Evolutionary conservation across 2,329 filamentous ascomycete species (phyloP), one percentile per base, ranked within the genome.

Genomic region (Paecilomyces niveus): DNA sequence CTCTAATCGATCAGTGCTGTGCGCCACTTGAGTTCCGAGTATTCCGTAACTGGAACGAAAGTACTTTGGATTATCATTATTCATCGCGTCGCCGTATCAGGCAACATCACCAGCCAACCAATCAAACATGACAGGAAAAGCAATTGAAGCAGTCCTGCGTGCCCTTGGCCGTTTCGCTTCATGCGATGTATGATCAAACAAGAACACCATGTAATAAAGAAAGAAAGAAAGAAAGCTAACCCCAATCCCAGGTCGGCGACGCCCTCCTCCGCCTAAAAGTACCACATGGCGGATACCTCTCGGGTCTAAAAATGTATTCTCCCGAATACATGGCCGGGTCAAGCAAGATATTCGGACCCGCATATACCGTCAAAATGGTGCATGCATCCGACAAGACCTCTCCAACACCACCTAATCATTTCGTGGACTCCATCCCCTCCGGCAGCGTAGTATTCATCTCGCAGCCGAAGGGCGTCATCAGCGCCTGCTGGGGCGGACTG

Each of bases 401-500:
- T 1, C 71, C 71, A 1, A 70, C 62, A n/a, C 69, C 68, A 4
- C 50, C 59, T 3, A 58, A 58, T n/a, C 73, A 75, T 57, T 74
- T 73, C 51, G 73, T 67, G 8, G 74, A 77, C 56, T 59, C 63
- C n/a, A 72, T 72, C 21, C 65, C 67, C 11, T 59, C 65, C 33
- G 72, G 63, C 21, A 68, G 65, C 31, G 69, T 76, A 2, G 69
- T 76, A 8, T 76, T 74, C 59, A 66, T 77, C 3, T 72, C 69
- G 0, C 72, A 74, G 56, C 74, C 74, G 0, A 67, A 67, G 54
- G 66, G 63, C 1, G 55, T 70, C 8, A 66, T 69, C 53, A 71
- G 67, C 35, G 72, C 73, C 5, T 74, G 71, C 58, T 77, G 68
- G 66, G 74, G 74, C 15, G 74, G 74, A 1, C 58, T 77, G 49